These are phyloP conservation scores for Phylloporus gajari DNA, from an alignment of 1,284 basidiomycete genomes.

Conservation along the genomic window DNA sequence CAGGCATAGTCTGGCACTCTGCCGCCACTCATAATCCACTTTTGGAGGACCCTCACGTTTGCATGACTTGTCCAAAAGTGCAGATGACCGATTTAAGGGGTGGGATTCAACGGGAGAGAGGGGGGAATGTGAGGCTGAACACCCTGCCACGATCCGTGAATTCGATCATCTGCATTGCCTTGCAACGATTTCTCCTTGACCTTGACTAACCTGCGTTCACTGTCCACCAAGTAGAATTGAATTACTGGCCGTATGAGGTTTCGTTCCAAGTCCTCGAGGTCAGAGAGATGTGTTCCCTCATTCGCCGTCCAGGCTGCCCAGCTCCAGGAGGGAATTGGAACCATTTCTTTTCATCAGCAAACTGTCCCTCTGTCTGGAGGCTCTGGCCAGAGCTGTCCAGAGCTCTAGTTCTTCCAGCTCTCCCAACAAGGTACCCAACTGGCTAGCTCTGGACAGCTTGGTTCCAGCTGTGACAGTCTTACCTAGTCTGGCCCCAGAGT, in stretches of 20 bases:
- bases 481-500: no score
- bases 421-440: no score
- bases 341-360: constrained; percentile 5
- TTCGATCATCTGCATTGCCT: neutral
- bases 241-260: constrained; percentile 4
- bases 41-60: constrained; percentile 9
- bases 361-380: no score
- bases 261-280: neutral
- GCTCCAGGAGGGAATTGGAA: constrained; percentile 32
- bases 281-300: neutral
- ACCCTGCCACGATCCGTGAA: constrained; percentile 4
- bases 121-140: neutral
- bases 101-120: neutral
- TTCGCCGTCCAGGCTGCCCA: constrained; percentile 30
- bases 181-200: constrained; percentile 13
- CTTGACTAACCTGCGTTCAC: constrained; percentile 1
- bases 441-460: no score
- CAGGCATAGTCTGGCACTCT: neutral
- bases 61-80: constrained; percentile 30
- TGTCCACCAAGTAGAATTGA: constrained; percentile 26
- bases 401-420: no score
- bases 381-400: no score
- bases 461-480: no score
- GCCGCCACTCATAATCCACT: neutral
- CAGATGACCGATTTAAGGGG: constrained; percentile 17